Evolutionary conservation across 2,329 filamentous ascomycete species (phyloP), one percentile per base, ranked within the genome.

Genomic region (Cryphonectria parasitica): DNA sequence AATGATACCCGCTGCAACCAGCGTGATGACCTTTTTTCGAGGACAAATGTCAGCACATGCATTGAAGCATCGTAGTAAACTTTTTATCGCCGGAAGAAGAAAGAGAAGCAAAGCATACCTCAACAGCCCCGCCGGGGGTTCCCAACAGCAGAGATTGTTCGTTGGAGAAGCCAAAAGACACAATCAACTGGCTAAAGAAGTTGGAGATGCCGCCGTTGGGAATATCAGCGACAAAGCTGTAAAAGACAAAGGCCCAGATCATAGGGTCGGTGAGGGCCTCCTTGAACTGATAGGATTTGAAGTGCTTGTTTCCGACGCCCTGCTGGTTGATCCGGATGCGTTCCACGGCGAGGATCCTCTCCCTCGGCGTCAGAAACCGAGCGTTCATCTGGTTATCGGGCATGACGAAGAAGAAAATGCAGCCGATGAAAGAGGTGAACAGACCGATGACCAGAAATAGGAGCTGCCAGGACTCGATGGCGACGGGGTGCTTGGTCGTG

Each of bases 291-390:
- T 90, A 89, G 75, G 83, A 77, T 76, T 91, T 91, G 78, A 88
- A 91, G 73, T 91, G 86, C 79, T 89, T 90, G 76, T 91, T 91
- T 2, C 89, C 89, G 28, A 91, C 88, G n/a, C 90, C 90, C 77
- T 91, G 89, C 72, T 90, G 85, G 74, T 92, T 92, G 52, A 84
- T 77, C 0, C 89, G 81, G 62, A 92, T 90, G 17, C 90, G 84
- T 73, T 81, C 79, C 34, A 81, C 74, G 22, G 80, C 80, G 39
- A 91, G 79, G 1, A 90, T 76, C 0, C 86, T 86, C 72, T 92
- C 90, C 69, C 87, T 84, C 69, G 87, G 84, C 28, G 82, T 89
- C 58, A 92, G 74, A 73, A 82, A 83, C 1, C 77, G 75, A 5
- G 81, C 81, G 65, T 82, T 82, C 25, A 82, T 74, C 68, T 81